Percentiles rank a stretch among this genome's conserved stretches.
These are phyloP conservation scores for Xylaria venustula DNA, from an alignment of 495 filamentous ascomycete species.

Conservation along the genomic window DNA sequence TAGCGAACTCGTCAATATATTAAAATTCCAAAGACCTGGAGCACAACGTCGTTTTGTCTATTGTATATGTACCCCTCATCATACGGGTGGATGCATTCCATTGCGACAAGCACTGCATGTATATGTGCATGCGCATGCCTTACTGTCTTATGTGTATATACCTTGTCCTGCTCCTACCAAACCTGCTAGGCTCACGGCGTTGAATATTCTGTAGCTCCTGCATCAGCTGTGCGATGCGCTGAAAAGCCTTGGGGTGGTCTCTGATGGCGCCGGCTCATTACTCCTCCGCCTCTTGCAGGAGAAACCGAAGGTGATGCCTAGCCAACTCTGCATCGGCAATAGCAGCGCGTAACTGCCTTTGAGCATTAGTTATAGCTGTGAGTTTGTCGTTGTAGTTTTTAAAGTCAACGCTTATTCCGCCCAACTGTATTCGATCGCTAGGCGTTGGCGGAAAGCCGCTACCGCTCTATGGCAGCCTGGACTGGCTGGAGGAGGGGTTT, in stretches of 20 bases:
- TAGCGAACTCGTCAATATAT: background rate
- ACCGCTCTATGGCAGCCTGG: no score
- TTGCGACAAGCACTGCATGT: no score
- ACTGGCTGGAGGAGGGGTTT: background rate
- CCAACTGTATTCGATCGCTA: no score
- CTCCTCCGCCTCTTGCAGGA: slow-evolving; percentile 1
- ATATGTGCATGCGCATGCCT: no score
- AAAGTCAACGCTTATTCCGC: no score
- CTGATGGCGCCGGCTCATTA: background rate
- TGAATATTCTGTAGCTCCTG: background rate
- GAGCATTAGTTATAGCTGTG: no score
- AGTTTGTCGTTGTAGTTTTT: no score
- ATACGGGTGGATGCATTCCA: background rate
- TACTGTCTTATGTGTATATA: no score
- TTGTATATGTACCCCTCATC: background rate
- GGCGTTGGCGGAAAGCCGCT: no score
- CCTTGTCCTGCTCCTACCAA: background rate
- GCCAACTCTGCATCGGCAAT: slow-evolving; percentile 3
- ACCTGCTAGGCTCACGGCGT: background rate
- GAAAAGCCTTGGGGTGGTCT: slow-evolving; percentile 1
- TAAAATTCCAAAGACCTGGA: slow-evolving; percentile 4
- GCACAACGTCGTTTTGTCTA: background rate
- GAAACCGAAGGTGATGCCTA: background rate
- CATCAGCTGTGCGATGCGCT: slow-evolving; percentile 2
- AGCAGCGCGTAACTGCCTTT: background rate